Evolutionary conservation across 768 basidiomycete genomes (phyloP), one percentile per base, ranked within the genome.

Genomic region (Dioszegia hungarica): DNA sequence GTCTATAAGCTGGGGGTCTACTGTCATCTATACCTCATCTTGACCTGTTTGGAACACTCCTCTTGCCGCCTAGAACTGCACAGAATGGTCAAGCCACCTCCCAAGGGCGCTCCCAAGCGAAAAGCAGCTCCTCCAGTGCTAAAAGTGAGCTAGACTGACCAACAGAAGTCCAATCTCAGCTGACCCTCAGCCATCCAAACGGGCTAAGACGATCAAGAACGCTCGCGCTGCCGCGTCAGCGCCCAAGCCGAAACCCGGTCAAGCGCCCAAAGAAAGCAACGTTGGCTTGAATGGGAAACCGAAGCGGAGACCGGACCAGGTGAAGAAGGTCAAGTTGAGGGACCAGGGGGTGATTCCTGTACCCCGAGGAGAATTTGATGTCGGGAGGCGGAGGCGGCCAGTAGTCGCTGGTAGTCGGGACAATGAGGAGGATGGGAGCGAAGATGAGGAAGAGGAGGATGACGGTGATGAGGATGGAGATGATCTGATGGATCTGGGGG

Each of bases 391-490:
- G 25, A 46, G 45, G n/a, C 45, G 45, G 27, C 31, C 31, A 33
- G 0, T 33, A 49, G 19, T 56, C 31, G 14, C 56, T 33, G 22
- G 52, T 20, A 20, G 57, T 28, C 12, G 11, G 33, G 45, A 46
- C 24, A 43, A 1, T 46, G 29, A 33, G 5, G 45, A 46, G 8
- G 45, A 28, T n/a, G 45, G 14, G 11, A 27, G 29, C 3, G 56
- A 58, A n/a, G 59, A 65, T 10, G 65, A 70, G 20, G 75, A 77
- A 22, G 76, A 77, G 49, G 81, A 81, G 17, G 81, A 82, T 15
- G 84, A 83, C 33, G 66, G 79, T n/a, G 86, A 87, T 33, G 83
- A 85, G 57, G 88, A 87, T 59, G 77, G 85, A 31, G 83, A 82
- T n/a, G 73, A 87, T 43, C 70, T 90, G 24, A 82, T 85, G 63